Evolutionary conservation across 306 rosid genomes (phyloP).

Genomic region (Canavalia gladiata): DNA sequence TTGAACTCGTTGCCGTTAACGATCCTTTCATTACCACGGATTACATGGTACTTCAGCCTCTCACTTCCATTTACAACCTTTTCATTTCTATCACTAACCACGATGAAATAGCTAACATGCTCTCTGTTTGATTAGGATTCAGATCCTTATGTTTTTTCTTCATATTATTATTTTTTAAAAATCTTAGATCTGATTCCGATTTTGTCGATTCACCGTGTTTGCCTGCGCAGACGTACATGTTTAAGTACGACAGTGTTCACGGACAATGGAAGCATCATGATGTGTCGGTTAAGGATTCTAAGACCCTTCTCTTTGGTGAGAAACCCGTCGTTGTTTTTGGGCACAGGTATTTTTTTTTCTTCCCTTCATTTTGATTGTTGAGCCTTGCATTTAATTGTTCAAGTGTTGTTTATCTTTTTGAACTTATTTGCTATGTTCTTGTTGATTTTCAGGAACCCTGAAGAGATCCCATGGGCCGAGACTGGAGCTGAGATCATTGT

Average conservation of each 20-base stretch:
- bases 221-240: slow-evolving; percentile 70
- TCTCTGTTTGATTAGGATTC: background rate
- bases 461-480: slow-evolving; percentile 73
- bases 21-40: slow-evolving; percentile 77
- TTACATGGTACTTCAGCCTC: slow-evolving; percentile 63
- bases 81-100: background rate
- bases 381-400: background rate
- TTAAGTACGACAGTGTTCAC: slow-evolving; percentile 82
- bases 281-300: slow-evolving; percentile 58
- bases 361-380: background rate
- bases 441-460: slow-evolving; percentile 61
- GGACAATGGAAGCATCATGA: slow-evolving; percentile 83
- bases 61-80: background rate
- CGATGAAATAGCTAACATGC: background rate
- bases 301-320: slow-evolving; percentile 76
- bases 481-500: slow-evolving; percentile 64
- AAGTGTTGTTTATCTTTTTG: background rate
- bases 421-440: background rate
- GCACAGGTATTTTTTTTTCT: slow-evolving; percentile 51
- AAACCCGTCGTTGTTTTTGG: slow-evolving; percentile 68
- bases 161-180: background rate
- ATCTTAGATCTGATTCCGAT: slow-evolving; percentile 18
- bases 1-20: slow-evolving; percentile 73
- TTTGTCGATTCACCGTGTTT: background rate
- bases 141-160: too few species aligned